phyloP scores from a whole-genome alignment of 2,329 filamentous ascomycete genomes.

The Diaporthe ampelina region DNA sequence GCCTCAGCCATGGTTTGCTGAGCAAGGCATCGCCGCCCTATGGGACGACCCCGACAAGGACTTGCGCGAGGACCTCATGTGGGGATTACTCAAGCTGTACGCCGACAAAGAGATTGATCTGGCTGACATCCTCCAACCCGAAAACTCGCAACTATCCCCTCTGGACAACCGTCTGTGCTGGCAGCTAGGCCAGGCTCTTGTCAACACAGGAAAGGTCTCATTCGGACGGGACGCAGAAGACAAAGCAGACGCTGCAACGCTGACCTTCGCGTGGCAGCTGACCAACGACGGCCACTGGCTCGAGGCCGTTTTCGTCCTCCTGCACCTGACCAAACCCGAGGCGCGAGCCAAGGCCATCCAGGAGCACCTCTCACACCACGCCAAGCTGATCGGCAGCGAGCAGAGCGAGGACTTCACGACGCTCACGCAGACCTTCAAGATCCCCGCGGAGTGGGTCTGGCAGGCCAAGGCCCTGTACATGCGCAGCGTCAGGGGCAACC shows the following conservation, averaged over 20 bases:
- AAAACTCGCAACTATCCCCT: slow-evolving; percentile 81
- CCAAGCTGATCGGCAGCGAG: slow-evolving; percentile 73
- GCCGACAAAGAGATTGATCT: slow-evolving; percentile 71
- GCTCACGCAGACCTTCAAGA: slow-evolving; percentile 74
- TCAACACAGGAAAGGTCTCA: slow-evolving; percentile 62
- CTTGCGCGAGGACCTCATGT: slow-evolving; percentile 82
- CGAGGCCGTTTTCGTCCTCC: slow-evolving; percentile 81
- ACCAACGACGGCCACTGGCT: slow-evolving; percentile 76
- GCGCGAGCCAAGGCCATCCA: slow-evolving; percentile 78
- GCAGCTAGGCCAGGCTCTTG: slow-evolving; percentile 82
- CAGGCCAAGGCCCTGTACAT: slow-evolving; percentile 88
- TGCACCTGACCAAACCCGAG: slow-evolving; percentile 76
- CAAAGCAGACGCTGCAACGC: slow-evolving; percentile 76
- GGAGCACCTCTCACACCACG: slow-evolving; percentile 81
- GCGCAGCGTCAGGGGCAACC: slow-evolving; percentile 78
- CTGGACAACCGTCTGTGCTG: slow-evolving; percentile 84
- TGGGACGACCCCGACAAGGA: slow-evolving; percentile 73
- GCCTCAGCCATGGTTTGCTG: slow-evolving; percentile 80
- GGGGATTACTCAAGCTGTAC: slow-evolving; percentile 88
- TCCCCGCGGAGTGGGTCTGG: slow-evolving; percentile 87
- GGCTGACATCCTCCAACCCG: slow-evolving; percentile 80
- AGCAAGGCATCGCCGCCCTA: slow-evolving; percentile 68
- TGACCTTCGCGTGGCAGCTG: slow-evolving; percentile 75
- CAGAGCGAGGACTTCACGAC: slow-evolving; percentile 68
- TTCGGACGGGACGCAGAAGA: slow-evolving; percentile 68